phyloP scores from a whole-genome alignment of 306 rosid genomes.

The Mucuna pruriens region DNA sequence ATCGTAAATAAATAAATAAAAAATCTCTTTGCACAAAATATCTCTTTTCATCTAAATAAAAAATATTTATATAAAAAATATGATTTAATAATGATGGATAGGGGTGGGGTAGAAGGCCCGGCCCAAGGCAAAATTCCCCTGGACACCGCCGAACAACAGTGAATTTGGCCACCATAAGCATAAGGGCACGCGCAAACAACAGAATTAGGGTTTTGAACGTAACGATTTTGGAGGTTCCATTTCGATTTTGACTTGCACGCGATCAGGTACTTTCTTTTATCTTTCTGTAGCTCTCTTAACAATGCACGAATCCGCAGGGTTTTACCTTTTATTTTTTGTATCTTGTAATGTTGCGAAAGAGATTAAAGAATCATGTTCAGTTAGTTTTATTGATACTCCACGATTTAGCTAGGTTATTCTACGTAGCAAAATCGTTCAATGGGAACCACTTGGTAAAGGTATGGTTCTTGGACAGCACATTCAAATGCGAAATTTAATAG shows the following conservation, averaged over 20 bases:
- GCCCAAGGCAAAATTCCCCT: conserved; percentile 4
- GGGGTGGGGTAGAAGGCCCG: conserved; percentile 4
- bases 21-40: no score
- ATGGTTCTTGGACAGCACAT: background rate
- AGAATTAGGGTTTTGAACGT: conserved; percentile 28
- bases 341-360: background rate
- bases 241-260: background rate
- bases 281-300: background rate
- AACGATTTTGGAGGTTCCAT: background rate
- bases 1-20: no score
- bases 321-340: background rate
- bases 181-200: background rate
- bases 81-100: background rate
- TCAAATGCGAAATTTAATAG: background rate
- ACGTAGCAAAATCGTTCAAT: conserved; percentile 16
- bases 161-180: conserved; percentile 10
- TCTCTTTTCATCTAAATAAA: no score
- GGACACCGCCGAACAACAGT: conserved; percentile 24
- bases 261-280: conserved; percentile 37
- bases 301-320: background rate
- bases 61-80: no score
- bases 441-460: background rate
- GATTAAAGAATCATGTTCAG: background rate
- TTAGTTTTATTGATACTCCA: background rate
- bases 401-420: conserved; percentile 1